Evolutionary conservation across 1,284 basidiomycete species (phyloP).

Genomic region (Moesziomyces antarcticus): DNA sequence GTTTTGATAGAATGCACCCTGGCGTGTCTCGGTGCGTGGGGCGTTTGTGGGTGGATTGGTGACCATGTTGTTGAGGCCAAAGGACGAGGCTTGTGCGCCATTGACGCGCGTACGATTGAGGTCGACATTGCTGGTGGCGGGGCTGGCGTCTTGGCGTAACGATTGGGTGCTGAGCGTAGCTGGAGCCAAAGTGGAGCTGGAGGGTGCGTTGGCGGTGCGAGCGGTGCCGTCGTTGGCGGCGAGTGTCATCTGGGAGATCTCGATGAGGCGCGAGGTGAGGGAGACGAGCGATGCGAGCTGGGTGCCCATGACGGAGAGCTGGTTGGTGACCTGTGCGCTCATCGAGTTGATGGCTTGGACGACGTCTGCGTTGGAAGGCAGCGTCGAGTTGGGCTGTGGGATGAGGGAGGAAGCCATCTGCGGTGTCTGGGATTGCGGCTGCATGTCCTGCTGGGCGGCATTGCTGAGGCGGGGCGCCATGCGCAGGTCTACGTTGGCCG

Average conservation of each 20-base stretch:
- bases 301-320: constrained; percentile 42
- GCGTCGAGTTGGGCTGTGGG: constrained; percentile 4
- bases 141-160: constrained; percentile 21
- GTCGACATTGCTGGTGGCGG: constrained; percentile 21
- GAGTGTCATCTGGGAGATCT: constrained; percentile 34
- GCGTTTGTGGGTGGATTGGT: constrained; percentile 8
- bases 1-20: constrained; percentile 26
- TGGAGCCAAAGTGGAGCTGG: not conserved
- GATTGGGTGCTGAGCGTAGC: constrained; percentile 3
- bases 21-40: constrained; percentile 24
- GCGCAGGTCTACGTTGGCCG: constrained; percentile 27
- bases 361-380: constrained; percentile 29
- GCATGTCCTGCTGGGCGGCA: constrained; percentile 28
- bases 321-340: constrained; percentile 40
- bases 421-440: constrained; percentile 25
- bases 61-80: constrained; percentile 15
- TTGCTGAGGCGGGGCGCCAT: constrained; percentile 32
- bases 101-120: constrained; percentile 34
- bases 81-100: constrained; percentile 19
- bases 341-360: constrained; percentile 46
- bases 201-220: constrained; percentile 10
- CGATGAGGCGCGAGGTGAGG: constrained; percentile 43
- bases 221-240: constrained; percentile 14
- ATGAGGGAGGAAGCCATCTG: constrained; percentile 29
- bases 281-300: constrained; percentile 46